Conservation (phyloP, 768 basidiomycete genomes). For the Agaricus subrufescens region DNA sequence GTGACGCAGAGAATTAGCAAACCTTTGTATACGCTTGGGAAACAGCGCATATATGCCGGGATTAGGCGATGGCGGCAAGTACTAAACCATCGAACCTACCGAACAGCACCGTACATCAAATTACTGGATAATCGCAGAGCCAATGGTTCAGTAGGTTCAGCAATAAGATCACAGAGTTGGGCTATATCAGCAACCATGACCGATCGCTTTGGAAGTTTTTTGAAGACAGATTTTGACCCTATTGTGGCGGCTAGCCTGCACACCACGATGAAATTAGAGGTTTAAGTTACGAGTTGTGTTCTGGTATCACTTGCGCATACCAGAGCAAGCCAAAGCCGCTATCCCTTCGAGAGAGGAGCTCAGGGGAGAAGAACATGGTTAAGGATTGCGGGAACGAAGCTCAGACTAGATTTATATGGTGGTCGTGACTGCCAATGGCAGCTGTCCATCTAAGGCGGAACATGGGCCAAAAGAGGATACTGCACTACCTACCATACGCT, state of each 20-base stretch:
- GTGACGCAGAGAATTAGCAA: not conserved
- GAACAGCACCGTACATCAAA: slow-evolving; percentile 83
- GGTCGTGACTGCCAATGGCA: not conserved
- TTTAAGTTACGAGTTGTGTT: not conserved
- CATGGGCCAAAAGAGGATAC: not conserved
- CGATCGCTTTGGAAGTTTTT: slow-evolving; percentile 75
- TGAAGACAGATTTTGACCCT: slow-evolving; percentile 83
- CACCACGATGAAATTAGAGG: not conserved
- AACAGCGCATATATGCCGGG: not conserved
- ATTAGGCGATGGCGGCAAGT: not conserved
- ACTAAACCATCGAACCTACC: slow-evolving; percentile 37
- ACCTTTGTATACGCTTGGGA: slow-evolving; percentile 41
- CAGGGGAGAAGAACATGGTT: slow-evolving; percentile 85
- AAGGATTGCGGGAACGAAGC: not conserved
- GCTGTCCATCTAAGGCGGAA: not conserved
- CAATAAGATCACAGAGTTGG: slow-evolving; percentile 76
- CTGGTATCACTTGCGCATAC: slow-evolving; percentile 27
- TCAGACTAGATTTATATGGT: not conserved
- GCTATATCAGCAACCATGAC: slow-evolving; percentile 83
- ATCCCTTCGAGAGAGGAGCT: slow-evolving; percentile 75
- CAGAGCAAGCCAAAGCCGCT: slow-evolving; percentile 89
- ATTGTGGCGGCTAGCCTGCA: slow-evolving; percentile 87
- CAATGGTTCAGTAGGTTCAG: slow-evolving; percentile 79
- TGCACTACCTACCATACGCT: not conserved
- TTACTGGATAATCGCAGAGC: slow-evolving; percentile 86